Conservation (phyloP, 768 basidiomycete species). For the Mrakia gelida region DNA sequence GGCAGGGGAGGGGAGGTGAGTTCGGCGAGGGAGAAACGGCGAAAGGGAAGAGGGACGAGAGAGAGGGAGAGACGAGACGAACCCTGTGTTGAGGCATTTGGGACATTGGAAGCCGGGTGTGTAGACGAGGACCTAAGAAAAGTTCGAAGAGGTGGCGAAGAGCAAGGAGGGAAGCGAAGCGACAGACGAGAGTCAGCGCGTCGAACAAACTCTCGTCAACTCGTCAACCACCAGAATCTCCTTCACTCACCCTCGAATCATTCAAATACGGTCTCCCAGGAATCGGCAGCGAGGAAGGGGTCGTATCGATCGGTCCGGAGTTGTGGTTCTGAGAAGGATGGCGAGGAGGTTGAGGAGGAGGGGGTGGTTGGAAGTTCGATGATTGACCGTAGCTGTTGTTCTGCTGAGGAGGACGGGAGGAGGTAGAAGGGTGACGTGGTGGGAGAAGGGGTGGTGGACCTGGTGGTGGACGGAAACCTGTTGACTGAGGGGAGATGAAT, state of each 20-base stretch:
- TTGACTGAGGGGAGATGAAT: neutral
- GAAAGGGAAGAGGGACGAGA: too few relatives aligned
- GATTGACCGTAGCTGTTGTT: neutral
- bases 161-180: neutral
- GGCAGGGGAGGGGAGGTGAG: neutral
- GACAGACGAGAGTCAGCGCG: neutral
- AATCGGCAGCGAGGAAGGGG: conserved; percentile 11
- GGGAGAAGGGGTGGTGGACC: conserved; percentile 2
- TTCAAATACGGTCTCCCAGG: conserved; percentile 21
- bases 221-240: neutral
- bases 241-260: neutral
- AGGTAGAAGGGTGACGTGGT: neutral
- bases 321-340: neutral
- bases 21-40: neutral
- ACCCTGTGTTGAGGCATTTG: conserved; percentile 22
- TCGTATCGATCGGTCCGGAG: neutral
- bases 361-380: neutral
- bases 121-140: conserved; percentile 16
- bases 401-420: neutral
- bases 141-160: neutral
- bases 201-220: neutral
- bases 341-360: neutral
- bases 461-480: neutral
- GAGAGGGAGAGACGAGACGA: too few relatives aligned
- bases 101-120: neutral